Percentiles rank a stretch among this genome's conserved stretches.
These are phyloP conservation scores for Gymnopus androsaceus DNA, from an alignment of 1,284 basidiomycete genomes.

Conservation along the genomic window DNA sequence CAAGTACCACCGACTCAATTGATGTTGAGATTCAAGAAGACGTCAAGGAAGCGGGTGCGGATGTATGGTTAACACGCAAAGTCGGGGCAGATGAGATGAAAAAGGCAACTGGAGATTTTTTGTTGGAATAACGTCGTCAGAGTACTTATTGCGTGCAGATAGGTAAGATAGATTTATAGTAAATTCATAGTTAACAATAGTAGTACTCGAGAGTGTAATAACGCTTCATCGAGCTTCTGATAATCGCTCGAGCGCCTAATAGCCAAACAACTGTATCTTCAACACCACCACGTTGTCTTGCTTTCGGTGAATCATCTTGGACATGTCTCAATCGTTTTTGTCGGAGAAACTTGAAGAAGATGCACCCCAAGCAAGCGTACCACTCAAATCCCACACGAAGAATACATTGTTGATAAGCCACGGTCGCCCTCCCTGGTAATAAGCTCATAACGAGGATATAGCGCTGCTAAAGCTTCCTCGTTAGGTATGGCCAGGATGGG, in stretches of 20 bases:
- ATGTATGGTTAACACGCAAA: conserved; percentile 25
- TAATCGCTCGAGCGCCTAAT: not conserved
- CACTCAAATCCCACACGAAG: conserved; percentile 55
- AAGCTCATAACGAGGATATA: not conserved
- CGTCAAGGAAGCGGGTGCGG: conserved; percentile 3
- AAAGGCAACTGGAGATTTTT: conserved; percentile 35
- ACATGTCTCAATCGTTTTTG: not conserved
- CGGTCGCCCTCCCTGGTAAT: conserved; percentile 78
- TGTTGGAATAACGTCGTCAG: conserved; percentile 25
- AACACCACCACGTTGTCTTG: too few species aligned
- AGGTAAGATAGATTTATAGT: too few species aligned
- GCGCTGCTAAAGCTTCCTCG: not conserved
- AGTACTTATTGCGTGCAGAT: too few species aligned
- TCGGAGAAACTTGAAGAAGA: not conserved
- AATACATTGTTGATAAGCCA: conserved; percentile 84
- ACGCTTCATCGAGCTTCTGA: too few species aligned
- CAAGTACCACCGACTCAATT: not conserved
- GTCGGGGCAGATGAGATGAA: conserved; percentile 28
- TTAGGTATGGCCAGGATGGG: conserved; percentile 78
- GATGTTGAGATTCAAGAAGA: not conserved
- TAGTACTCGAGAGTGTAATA: too few species aligned
- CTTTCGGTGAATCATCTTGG: too few species aligned
- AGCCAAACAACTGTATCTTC: too few species aligned
- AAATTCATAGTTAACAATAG: too few species aligned
- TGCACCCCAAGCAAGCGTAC: not conserved